These are phyloP conservation scores for Dioscorea dumetorum DNA, from an alignment of 106 monocot genomes.

Conservation along the genomic window DNA sequence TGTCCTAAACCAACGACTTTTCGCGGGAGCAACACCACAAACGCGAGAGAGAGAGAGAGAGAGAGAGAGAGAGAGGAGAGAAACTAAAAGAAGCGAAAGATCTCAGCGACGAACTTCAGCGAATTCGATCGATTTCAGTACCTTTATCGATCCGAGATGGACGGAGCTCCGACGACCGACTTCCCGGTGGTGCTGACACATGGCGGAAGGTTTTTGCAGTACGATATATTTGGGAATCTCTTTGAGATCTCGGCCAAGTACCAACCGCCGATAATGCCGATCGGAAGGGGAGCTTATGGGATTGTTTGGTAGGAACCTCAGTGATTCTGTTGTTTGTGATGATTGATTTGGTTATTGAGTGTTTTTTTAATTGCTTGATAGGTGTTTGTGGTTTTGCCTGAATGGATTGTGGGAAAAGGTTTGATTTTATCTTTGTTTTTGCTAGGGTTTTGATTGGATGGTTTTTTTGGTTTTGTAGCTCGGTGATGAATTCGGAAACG, in stretches of 20 bases:
- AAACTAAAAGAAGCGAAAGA: neutral
- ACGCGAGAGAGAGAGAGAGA: no score
- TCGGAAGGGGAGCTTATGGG: constrained; percentile 92
- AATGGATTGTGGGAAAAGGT: neutral
- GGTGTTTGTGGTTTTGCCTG: neutral
- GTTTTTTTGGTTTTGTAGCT: constrained; percentile 15
- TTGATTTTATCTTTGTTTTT: neutral
- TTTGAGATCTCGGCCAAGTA: constrained; percentile 92
- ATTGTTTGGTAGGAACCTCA: constrained; percentile 73
- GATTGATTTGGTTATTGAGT: no score
- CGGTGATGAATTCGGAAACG: constrained; percentile 56
- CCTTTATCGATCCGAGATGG: constrained; percentile 20
- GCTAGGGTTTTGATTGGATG: neutral
- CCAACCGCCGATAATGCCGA: constrained; percentile 91
- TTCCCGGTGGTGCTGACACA: constrained; percentile 50
- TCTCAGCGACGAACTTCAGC: neutral
- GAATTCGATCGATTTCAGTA: neutral
- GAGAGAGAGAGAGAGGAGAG: no score
- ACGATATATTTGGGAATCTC: constrained; percentile 73
- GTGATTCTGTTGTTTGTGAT: no score
- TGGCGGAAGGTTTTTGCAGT: constrained; percentile 63
- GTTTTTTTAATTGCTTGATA: neutral
- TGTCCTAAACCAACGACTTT: neutral
- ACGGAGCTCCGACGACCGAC: constrained; percentile 36
- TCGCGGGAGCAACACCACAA: neutral